Percentiles rank a stretch among this genome's conserved stretches.
phyloP scores from a whole-genome alignment of 148 eudicot genomes.

The Bassia scoparia region DNA sequence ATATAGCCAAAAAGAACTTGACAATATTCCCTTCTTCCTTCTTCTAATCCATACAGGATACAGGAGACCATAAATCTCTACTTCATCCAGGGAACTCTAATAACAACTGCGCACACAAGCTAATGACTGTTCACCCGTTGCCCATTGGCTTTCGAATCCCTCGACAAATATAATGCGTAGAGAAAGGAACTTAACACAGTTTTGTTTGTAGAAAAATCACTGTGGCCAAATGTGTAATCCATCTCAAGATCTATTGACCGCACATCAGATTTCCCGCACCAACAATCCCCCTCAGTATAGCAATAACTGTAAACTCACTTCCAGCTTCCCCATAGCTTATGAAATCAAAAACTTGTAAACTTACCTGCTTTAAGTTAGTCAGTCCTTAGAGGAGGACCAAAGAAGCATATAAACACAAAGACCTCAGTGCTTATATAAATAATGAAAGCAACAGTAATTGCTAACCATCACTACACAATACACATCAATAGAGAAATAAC shows the following conservation, averaged over 20 bases:
- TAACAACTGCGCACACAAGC: too few relatives aligned
- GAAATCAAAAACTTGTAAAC: too few relatives aligned
- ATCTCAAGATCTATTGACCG: too few relatives aligned
- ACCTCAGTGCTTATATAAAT: not conserved
- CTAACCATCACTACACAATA: not conserved
- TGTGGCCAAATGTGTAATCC: too few relatives aligned
- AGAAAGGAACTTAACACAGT: too few relatives aligned
- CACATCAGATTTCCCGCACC: too few relatives aligned
- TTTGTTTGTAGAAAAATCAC: too few relatives aligned
- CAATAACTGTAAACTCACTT: too few relatives aligned
- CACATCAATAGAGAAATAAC: constrained; percentile 9
- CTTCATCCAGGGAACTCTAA: not conserved
- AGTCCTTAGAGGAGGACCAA: too few relatives aligned
- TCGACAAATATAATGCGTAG: not conserved
- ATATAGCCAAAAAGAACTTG: not conserved
- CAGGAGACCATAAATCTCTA: not conserved
- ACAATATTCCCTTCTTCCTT: not conserved
- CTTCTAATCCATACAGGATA: not conserved
- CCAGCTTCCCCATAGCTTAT: too few relatives aligned
- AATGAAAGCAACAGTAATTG: not conserved
- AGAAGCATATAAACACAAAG: not conserved
- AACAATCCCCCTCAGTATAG: too few relatives aligned
- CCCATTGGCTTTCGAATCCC: not conserved
- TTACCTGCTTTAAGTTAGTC: too few relatives aligned
- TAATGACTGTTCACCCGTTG: not conserved